These are phyloP conservation scores for Magnaporthales sp. DNA, from an alignment of 2,329 filamentous ascomycete species.

Conservation along the genomic window DNA sequence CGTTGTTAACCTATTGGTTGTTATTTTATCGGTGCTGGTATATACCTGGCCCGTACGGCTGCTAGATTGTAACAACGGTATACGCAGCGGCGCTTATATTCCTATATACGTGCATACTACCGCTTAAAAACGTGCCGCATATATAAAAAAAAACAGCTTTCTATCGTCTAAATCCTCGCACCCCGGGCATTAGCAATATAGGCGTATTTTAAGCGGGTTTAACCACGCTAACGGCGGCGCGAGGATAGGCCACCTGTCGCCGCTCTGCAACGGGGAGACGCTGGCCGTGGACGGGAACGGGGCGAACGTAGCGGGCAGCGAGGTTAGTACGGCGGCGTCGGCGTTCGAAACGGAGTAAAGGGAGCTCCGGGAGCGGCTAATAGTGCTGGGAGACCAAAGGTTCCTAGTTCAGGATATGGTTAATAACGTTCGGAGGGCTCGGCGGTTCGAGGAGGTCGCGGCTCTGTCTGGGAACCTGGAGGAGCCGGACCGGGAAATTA, in stretches of 20 bases:
- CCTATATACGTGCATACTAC: slow-evolving; percentile 83
- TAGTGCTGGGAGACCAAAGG: slow-evolving; percentile 83
- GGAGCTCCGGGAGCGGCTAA: slow-evolving; percentile 68
- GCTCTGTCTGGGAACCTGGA: slow-evolving; percentile 73
- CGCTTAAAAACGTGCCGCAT: slow-evolving; percentile 65
- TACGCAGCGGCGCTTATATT: slow-evolving; percentile 77
- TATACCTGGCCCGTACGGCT: no score
- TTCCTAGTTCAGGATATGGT: slow-evolving; percentile 88
- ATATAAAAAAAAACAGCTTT: slow-evolving; percentile 44
- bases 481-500: slow-evolving; percentile 73
- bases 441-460: slow-evolving; percentile 79
- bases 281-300: slow-evolving; percentile 31
- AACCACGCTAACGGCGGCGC: slow-evolving; percentile 9
- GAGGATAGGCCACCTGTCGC: slow-evolving; percentile 22
- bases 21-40: no score
- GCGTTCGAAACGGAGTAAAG: slow-evolving; percentile 75
- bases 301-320: slow-evolving; percentile 36
- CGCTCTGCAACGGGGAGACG: slow-evolving; percentile 38
- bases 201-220: slow-evolving; percentile 17
- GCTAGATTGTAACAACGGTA: no score
- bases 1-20: no score
- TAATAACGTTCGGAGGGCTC: slow-evolving; percentile 61
- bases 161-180: slow-evolving; percentile 18
- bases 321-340: slow-evolving; percentile 44
- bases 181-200: slow-evolving; percentile 14